These are phyloP conservation scores for Kentomonas sorsogonicus DNA, from an alignment of 208 protist genomes.

Conservation along the genomic window DNA sequence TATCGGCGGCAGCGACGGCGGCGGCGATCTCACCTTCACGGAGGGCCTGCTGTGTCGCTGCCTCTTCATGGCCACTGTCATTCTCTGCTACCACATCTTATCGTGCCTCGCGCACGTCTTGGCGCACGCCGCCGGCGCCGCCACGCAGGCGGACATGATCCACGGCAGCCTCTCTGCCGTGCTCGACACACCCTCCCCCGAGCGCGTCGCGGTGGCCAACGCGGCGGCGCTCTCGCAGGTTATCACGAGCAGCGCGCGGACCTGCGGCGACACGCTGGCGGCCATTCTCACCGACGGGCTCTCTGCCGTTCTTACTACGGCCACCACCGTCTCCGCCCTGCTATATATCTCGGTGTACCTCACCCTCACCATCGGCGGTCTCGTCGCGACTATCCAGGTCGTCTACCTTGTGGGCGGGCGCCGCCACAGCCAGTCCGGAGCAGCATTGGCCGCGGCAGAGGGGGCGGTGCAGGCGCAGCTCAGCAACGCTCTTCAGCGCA, in stretches of 20 bases:
- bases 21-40: too few species aligned
- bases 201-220: constrained; percentile 49
- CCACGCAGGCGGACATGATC: constrained; percentile 29
- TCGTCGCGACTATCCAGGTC: constrained; percentile 38
- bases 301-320: constrained; percentile 19
- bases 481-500: constrained; percentile 58
- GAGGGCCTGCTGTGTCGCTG: constrained; percentile 35
- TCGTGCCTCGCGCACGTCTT: constrained; percentile 46
- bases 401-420: constrained; percentile 39
- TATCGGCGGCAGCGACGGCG: too few species aligned
- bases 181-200: constrained; percentile 27
- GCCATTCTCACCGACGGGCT: constrained; percentile 58
- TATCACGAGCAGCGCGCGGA: constrained; percentile 32
- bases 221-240: constrained; percentile 42
- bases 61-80: constrained; percentile 26
- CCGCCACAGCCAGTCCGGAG: constrained; percentile 21
- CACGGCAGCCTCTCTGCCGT: constrained; percentile 28
- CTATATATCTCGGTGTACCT: constrained; percentile 53
- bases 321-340: constrained; percentile 30
- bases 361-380: constrained; percentile 35
- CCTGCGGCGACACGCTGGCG: constrained; percentile 30
- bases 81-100: constrained; percentile 36
- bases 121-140: constrained; percentile 38
- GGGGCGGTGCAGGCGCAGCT: constrained; percentile 37
- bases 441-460: constrained; percentile 34